Conservation (phyloP, 306 rosid genomes). For the Ammopiptanthus mongolicus region DNA sequence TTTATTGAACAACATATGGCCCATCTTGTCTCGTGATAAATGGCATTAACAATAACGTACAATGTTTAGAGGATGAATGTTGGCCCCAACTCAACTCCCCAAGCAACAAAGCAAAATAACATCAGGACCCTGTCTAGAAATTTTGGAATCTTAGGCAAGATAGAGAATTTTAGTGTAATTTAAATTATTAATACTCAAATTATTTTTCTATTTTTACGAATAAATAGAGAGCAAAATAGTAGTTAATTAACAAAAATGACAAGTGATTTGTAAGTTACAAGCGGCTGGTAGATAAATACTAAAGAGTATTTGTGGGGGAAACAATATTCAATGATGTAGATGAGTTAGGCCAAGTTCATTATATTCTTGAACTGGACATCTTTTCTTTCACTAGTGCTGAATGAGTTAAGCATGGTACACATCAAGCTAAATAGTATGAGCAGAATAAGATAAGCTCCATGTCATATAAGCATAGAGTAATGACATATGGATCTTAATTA, state of each 20-base stretch:
- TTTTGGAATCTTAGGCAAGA: too few species aligned
- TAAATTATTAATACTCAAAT: too few species aligned
- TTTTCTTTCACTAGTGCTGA: background rate
- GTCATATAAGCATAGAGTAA: background rate
- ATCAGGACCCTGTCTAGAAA: too few species aligned
- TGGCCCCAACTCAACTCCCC: background rate
- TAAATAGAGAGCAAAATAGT: too few species aligned
- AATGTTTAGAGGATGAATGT: background rate
- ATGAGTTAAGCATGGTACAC: slow-evolving; percentile 1
- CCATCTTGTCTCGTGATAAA: background rate
- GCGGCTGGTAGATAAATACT: too few species aligned
- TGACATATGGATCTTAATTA: background rate
- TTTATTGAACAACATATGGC: background rate
- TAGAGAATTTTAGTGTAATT: too few species aligned
- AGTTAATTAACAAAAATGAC: too few species aligned
- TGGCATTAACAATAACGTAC: background rate
- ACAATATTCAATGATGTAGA: background rate
- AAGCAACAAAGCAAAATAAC: background rate
- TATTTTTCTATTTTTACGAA: too few species aligned
- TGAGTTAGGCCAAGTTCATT: background rate
- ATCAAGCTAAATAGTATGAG: background rate
- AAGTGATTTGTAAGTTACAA: too few species aligned
- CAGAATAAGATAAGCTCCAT: background rate
- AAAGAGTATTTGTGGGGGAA: background rate
- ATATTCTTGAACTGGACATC: background rate